These are phyloP conservation scores for Salvia miltiorrhiza DNA, from an alignment of 257 asterid species.

Conservation along the genomic window DNA sequence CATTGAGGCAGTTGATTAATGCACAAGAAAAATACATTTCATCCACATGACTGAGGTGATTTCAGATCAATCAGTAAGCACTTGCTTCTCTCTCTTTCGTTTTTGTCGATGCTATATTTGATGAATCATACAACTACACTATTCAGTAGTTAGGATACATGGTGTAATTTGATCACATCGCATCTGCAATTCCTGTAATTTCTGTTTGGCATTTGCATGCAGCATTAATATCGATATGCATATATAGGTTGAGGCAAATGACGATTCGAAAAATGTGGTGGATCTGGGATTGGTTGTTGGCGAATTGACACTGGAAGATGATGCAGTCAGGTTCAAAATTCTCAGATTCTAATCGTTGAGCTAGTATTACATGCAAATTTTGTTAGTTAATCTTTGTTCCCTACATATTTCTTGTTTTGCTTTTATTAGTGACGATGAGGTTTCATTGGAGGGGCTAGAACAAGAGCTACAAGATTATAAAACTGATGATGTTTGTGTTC, in stretches of 20 bases:
- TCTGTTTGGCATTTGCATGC: not conserved
- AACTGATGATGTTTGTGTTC: constrained; percentile 57
- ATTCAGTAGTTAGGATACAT: no score
- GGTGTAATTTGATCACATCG: not conserved
- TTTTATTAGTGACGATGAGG: constrained; percentile 56
- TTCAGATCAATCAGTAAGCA: constrained; percentile 1
- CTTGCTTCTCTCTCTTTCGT: not conserved
- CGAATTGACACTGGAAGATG: constrained; percentile 72
- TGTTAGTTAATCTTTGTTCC: not conserved
- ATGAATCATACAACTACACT: not conserved
- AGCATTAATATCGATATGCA: not conserved
- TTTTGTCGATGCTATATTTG: not conserved
- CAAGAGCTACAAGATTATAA: constrained; percentile 78
- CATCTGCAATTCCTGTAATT: not conserved
- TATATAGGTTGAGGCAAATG: constrained; percentile 34
- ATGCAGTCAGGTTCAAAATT: constrained; percentile 49
- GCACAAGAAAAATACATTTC: not conserved
- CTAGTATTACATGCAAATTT: not conserved
- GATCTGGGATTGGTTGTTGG: constrained; percentile 77
- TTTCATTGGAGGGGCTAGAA: constrained; percentile 72
- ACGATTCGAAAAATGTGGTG: constrained; percentile 34
- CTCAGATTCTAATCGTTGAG: not conserved
- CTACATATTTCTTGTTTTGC: not conserved
- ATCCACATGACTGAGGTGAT: constrained; percentile 2
- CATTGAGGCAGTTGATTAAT: not conserved